Base-by-base conservation (phyloP, 495 filamentous ascomycete species). In the Corynascus novoguineensis region DNA sequence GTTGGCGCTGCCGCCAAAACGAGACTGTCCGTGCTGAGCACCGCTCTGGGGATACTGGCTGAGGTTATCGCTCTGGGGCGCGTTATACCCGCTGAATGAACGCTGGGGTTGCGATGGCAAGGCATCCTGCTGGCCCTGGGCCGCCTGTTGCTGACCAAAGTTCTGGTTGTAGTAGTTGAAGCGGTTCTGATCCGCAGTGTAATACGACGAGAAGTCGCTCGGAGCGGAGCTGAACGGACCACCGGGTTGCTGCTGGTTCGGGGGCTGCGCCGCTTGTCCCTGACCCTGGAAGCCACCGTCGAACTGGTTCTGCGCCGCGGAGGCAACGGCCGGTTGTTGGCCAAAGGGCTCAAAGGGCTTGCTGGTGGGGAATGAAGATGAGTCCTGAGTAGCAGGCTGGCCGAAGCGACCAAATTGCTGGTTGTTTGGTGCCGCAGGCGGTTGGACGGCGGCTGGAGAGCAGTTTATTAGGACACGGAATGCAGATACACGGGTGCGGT, bases 261-360 rank as follows among this genome's bases (percentile, higher is more conserved):
- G 76, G 22, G 75, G 68, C 51, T 74, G 76, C 38, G 83, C 79
- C 15, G 77, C 71, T 64, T 90, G 89, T 40, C 79, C 77, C 64
- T 86, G 81, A 32, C 80, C 76, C 31, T 75, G 71, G 67, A 78
- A 81, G 62, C 71, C 72, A 27, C 48, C 53, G 49, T 71, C 68
- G 41, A 66, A 71, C 52, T 81, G 73, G 57, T 65, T 76, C 53
- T 76, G 69, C 7, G 72, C 53, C 29, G 73, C 67, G 60, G 79
- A 55, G 55, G 71, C 64, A 70, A 79, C 45, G 59, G 74, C 51
- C 61, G 37, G 54, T 56, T 91, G 90, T 64, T 92, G 89, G 49
- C 78, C 82, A 71, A 95, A 98, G 2, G 87, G 80, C 64, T 98
- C 92, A 71, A 90, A 97, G 19, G 85, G 79, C 72, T 97, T 97